A percentile compares a stretch with the other conserved stretches of the same genome.
phyloP scores from a whole-genome alignment of 2,329 filamentous ascomycete species.

The Ophiostoma perfectum region DNA sequence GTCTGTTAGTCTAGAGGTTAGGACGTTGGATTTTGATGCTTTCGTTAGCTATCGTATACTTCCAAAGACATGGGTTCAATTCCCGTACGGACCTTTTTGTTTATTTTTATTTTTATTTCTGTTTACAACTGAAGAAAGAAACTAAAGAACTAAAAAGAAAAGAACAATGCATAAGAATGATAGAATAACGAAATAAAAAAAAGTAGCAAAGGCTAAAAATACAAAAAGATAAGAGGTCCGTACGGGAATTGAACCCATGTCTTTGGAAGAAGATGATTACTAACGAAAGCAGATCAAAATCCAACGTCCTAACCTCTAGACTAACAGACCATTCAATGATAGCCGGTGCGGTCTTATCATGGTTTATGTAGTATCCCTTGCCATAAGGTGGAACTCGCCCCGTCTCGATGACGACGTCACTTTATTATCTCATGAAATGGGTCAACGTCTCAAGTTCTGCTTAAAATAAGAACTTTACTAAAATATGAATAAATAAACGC shows the following conservation, averaged over 20 bases:
- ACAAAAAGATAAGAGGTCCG: conserved; percentile 16
- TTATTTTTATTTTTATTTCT: neutral
- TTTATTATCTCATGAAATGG: too few species aligned
- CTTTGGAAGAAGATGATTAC: conserved; percentile 14
- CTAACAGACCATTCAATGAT: conserved; percentile 20
- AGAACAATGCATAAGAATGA: neutral
- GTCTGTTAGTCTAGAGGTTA: conserved; percentile 24
- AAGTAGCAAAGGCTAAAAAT: too few species aligned
- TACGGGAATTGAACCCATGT: conserved; percentile 22
- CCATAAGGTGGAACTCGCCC: neutral
- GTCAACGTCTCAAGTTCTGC: too few species aligned
- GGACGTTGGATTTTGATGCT: conserved; percentile 23
- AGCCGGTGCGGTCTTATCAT: neutral
- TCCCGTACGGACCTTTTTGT: conserved; percentile 20
- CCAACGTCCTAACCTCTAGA: conserved; percentile 23
- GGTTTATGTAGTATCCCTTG: neutral
- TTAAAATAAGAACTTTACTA: too few species aligned
- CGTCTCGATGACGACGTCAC: too few species aligned
- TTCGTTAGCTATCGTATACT: neutral
- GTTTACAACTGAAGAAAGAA: neutral
- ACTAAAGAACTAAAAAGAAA: neutral
- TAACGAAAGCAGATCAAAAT: conserved; percentile 17
- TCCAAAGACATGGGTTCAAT: conserved; percentile 22
- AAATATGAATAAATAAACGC: neutral
- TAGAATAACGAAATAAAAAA: neutral